Conservation (phyloP, 2,329 filamentous ascomycete species). For the Verticillium dahliae region DNA sequence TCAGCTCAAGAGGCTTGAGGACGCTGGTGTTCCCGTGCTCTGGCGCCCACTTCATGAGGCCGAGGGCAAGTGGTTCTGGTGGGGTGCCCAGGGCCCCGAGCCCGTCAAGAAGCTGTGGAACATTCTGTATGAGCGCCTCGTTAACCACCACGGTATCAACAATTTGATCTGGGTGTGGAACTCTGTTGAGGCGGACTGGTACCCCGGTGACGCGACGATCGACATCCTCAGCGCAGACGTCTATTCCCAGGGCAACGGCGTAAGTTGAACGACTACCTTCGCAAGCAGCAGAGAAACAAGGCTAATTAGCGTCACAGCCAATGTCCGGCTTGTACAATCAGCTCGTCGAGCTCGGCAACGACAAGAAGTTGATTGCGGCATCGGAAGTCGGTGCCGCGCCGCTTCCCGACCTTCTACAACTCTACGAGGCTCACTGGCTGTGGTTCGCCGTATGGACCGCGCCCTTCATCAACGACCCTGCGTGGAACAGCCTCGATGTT, state of each 20-base stretch:
- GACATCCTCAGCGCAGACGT: constrained; percentile 40
- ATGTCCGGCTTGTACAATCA: constrained; percentile 36
- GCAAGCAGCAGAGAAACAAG: neutral
- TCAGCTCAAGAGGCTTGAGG: constrained; percentile 34
- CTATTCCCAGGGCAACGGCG: constrained; percentile 36
- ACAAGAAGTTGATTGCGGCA: constrained; percentile 40
- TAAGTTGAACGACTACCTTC: constrained; percentile 14
- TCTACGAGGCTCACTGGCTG: constrained; percentile 39
- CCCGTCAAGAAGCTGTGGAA: constrained; percentile 35
- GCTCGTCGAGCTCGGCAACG: constrained; percentile 31
- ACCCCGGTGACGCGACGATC: constrained; percentile 36
- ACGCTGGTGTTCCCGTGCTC: constrained; percentile 36
- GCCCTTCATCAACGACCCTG: constrained; percentile 31
- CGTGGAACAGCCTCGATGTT: constrained; percentile 32
- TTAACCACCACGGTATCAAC: constrained; percentile 33
- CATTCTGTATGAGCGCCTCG: constrained; percentile 36
- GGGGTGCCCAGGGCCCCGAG: constrained; percentile 40
- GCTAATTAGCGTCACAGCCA: constrained; percentile 17
- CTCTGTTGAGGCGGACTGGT: constrained; percentile 35
- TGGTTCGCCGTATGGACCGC: constrained; percentile 40
- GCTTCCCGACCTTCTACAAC: constrained; percentile 29
- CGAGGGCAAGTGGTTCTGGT: constrained; percentile 46
- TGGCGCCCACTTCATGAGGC: constrained; percentile 43
- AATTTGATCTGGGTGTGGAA: constrained; percentile 48
- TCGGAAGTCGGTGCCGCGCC: constrained; percentile 40